Evolutionary conservation across 2,329 filamentous ascomycete genomes (phyloP).

Genomic region (Gliomastix tumulicola): DNA sequence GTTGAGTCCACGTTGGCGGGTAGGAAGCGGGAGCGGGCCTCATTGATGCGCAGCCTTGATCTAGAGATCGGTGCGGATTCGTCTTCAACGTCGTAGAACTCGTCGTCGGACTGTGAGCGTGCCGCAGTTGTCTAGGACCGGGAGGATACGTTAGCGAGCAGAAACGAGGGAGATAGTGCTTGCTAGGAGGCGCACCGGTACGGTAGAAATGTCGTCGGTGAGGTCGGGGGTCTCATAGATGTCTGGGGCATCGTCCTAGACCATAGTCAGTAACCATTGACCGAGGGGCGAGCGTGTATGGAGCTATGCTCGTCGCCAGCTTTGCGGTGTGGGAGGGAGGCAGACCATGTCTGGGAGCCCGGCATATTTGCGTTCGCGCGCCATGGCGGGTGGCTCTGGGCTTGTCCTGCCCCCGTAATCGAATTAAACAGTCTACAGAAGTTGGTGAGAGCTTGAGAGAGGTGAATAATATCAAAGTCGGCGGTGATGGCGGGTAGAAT

Average conservation of each 20-base stretch:
- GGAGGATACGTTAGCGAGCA: not conserved
- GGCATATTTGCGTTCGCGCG: conserved; percentile 75
- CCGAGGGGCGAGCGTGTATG: conserved; percentile 5
- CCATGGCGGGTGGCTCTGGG: no score
- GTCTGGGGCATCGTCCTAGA: conserved; percentile 84
- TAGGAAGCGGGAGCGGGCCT: conserved; percentile 75
- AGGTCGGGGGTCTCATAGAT: conserved; percentile 95
- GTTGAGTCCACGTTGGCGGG: conserved; percentile 68
- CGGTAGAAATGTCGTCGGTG: conserved; percentile 81
- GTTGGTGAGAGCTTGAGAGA: no score
- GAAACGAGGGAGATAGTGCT: not conserved
- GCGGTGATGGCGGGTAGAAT: no score
- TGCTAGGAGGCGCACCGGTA: conserved; percentile 57
- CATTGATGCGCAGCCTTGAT: conserved; percentile 66
- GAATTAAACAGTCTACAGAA: no score
- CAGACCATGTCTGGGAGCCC: conserved; percentile 70
- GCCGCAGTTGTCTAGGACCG: conserved; percentile 43
- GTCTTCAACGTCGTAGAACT: conserved; percentile 55
- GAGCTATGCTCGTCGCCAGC: not conserved
- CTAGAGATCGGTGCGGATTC: conserved; percentile 65
- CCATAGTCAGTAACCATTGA: conserved; percentile 12
- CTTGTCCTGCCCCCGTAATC: no score
- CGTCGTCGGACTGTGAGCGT: conserved; percentile 54
- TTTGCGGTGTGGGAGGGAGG: conserved; percentile 7
- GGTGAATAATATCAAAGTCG: no score